Percentiles rank a stretch among this genome's conserved stretches.
Evolutionary conservation across 169 alveolate species (phyloP).

Genomic region (Plasmodium falciparum): DNA sequence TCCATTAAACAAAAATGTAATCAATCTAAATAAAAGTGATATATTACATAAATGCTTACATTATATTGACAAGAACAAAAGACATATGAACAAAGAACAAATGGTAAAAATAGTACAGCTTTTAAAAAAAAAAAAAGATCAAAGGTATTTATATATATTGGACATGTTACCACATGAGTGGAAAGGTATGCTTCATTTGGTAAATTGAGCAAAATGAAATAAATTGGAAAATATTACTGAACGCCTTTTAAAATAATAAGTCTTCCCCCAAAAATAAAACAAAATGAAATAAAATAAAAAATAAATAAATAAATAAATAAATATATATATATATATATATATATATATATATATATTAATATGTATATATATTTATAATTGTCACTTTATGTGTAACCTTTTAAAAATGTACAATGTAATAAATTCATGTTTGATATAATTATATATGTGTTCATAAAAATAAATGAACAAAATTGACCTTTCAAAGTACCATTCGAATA

Average conservation of each 20-base stretch:
- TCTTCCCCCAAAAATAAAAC: not conserved
- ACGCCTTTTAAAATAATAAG: not conserved
- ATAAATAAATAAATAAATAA: too few relatives aligned
- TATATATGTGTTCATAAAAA: too few relatives aligned
- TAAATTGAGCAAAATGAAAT: slow-evolving; percentile 21
- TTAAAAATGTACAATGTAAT: too few relatives aligned
- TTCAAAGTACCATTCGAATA: too few relatives aligned
- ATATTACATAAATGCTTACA: slow-evolving; percentile 43
- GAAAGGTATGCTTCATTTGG: slow-evolving; percentile 24
- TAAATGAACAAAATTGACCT: too few relatives aligned
- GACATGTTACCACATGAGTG: slow-evolving; percentile 74
- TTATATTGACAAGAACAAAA: slow-evolving; percentile 35
- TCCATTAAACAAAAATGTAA: not conserved
- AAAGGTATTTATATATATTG: slow-evolving; percentile 34
- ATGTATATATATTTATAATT: too few relatives aligned
- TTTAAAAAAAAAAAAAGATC: slow-evolving; percentile 43
- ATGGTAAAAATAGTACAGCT: slow-evolving; percentile 63
- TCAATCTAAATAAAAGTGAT: slow-evolving; percentile 39
- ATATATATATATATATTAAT: not conserved
- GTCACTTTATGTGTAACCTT: too few relatives aligned
- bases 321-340: slow-evolving; percentile 8
- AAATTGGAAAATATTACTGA: not conserved
- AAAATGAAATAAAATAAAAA: not conserved
- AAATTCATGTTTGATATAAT: too few relatives aligned
- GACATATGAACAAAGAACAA: slow-evolving; percentile 52